Conservation (phyloP, 192 early-diverging fungal species). For the Tieghemiomyces parasiticus region DNA sequence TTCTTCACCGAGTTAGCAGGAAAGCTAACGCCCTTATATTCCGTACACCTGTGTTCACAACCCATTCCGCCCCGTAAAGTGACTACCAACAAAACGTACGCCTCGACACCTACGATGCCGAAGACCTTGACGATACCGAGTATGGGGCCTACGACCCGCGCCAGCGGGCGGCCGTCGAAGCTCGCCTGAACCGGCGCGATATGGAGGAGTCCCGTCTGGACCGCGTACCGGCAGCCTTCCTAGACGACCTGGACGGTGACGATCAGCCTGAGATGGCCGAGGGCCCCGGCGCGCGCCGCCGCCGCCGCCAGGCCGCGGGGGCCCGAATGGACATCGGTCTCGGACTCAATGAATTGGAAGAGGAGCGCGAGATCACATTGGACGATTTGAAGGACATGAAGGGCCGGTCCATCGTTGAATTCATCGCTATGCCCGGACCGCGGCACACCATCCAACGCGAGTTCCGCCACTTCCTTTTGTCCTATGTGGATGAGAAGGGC, state of each 20-base stretch:
- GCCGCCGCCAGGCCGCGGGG: conserved; percentile 9
- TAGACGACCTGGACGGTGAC: conserved; percentile 71
- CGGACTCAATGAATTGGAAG: conserved; percentile 25
- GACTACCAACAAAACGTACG: conserved; percentile 65
- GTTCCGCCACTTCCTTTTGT: conserved; percentile 78
- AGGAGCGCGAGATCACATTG: conserved; percentile 42
- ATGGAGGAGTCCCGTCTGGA: conserved; percentile 26
- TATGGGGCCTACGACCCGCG: conserved; percentile 59
- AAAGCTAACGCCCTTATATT: too few relatives aligned
- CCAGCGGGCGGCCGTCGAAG: conserved; percentile 58
- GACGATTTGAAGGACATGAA: conserved; percentile 76
- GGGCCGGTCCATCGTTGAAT: conserved; percentile 64
- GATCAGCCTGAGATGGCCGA: too few relatives aligned
- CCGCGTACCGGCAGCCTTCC: conserved; percentile 71
- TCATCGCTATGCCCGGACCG: conserved; percentile 71
- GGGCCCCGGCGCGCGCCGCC: neutral
- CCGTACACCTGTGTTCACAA: too few relatives aligned
- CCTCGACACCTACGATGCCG: conserved; percentile 68
- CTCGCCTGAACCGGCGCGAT: conserved; percentile 65
- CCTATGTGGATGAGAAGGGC: conserved; percentile 70
- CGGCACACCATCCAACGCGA: conserved; percentile 70
- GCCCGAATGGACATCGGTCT: neutral
- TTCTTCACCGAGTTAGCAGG: too few relatives aligned
- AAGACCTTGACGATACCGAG: conserved; percentile 68
- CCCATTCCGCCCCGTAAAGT: too few relatives aligned